Base-by-base conservation (phyloP, 2,329 filamentous ascomycete genomes). In the Fragosphaeria purpurea region DNA sequence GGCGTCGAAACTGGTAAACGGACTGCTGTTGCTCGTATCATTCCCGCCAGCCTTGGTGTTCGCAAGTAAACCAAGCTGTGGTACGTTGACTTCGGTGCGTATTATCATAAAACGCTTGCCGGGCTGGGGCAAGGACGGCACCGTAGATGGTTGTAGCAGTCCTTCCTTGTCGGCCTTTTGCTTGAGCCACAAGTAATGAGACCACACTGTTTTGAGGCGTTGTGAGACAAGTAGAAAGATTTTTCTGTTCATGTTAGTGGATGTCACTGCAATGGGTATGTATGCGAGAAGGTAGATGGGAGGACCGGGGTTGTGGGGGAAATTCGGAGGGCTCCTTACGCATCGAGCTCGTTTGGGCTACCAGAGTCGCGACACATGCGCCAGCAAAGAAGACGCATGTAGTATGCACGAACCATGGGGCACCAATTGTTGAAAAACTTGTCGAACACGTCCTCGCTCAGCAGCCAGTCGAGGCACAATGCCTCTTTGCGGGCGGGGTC, bases 381-480 rank as follows among this genome's bases (percentile, higher is more conserved):
- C 90, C 90, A 96, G 67, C 88, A 95, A 30, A 95, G 67, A 46
- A 96, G 70, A 44, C 90, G 86, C 78, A 95, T 93, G 63, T 85
- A 96, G 65, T 95, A 96, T 11, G 88, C 85, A 54, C 90, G 80
- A 30, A 95, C 88, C 90, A 95, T 95, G 0, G 90, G 88, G 61
- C 88, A 95, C 89, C 90, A 95, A 61, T 95, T 88, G 61, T 86
- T 91, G 68, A 95, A 96, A 54, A 88, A 82, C 54, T 79, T 80
- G 61, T 86, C 81, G 63, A 95, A 95, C 2, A 85, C 77, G 32
- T 82, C 74, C 49, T 86, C 82, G 6, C 82, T 77, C 10, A 96
- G 70, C 40, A 96, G 69, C 72, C 93, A 90, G 30, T 82, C 79
- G 33, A 85, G 60, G 62, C 87, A 94, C 13, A 95, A 63, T 11